Evolutionary conservation across 805 yeast genomes (phyloP).

Genomic region (Sugiyamaella qingdaonensis): DNA sequence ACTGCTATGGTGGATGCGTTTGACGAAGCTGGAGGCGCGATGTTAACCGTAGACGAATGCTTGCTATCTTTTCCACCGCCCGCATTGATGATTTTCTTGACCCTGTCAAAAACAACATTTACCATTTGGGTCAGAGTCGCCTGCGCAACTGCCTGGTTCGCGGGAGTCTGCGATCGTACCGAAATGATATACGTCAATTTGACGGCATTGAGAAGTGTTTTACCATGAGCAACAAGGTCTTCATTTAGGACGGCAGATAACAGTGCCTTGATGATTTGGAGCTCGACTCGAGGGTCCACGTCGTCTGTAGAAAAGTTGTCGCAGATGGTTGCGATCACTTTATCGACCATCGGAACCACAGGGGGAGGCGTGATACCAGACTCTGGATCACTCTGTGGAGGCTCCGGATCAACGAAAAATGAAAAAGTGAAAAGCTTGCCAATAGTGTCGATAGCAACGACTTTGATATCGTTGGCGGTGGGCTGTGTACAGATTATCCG

Average conservation of each 20-base stretch:
- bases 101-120: slow-evolving; percentile 75
- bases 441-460: slow-evolving; percentile 75
- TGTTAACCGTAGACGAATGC: background rate
- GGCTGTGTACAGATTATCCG: slow-evolving; percentile 66
- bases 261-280: slow-evolving; percentile 89
- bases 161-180: slow-evolving; percentile 71
- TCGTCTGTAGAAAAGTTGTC: slow-evolving; percentile 89
- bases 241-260: slow-evolving; percentile 84
- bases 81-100: slow-evolving; percentile 37
- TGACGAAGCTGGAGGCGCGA: background rate
- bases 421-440: slow-evolving; percentile 87
- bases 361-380: slow-evolving; percentile 50
- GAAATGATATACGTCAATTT: slow-evolving; percentile 92
- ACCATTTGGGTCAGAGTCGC: slow-evolving; percentile 91
- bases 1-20: background rate
- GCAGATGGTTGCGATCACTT: slow-evolving; percentile 78
- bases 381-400: slow-evolving; percentile 31
- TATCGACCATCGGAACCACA: slow-evolving; percentile 62
- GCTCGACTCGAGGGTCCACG: slow-evolving; percentile 81
- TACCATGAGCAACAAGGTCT: slow-evolving; percentile 82
- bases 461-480: slow-evolving; percentile 57
- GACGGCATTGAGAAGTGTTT: slow-evolving; percentile 79
- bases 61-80: background rate
- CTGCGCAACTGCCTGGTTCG: slow-evolving; percentile 92
- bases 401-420: slow-evolving; percentile 47